A percentile compares a stretch with the other conserved stretches of the same genome.
phyloP scores from a whole-genome alignment of 1,284 basidiomycete species.

The Rhodotorula sp. region DNA sequence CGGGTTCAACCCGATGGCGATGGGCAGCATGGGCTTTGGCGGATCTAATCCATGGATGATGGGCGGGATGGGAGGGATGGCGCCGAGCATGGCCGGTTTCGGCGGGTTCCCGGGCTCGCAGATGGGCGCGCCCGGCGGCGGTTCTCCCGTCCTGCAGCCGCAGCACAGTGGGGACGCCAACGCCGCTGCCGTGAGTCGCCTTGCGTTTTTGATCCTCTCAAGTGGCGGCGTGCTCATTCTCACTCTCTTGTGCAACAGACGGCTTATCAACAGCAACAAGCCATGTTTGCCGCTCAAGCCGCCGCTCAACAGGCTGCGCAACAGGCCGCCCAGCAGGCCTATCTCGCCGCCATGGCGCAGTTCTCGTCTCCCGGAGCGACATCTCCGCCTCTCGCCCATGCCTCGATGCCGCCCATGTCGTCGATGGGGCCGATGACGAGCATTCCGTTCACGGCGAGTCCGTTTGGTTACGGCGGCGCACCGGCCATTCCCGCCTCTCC shows the following conservation, averaged over 20 bases:
- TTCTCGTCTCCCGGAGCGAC: conserved; percentile 22
- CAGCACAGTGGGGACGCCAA: conserved; percentile 47
- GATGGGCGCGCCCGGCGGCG: conserved; percentile 56
- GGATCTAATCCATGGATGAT: conserved; percentile 51
- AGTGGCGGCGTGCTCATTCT: conserved; percentile 51
- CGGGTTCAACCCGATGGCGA: conserved; percentile 43
- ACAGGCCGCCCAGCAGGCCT: conserved; percentile 39
- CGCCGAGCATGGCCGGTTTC: conserved; percentile 32
- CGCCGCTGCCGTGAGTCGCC: conserved; percentile 44
- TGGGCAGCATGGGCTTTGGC: conserved; percentile 38
- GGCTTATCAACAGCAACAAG: conserved; percentile 59
- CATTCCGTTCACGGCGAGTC: conserved; percentile 13
- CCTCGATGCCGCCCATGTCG: conserved; percentile 13
- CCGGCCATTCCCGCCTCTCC: conserved; percentile 18
- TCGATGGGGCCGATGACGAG: conserved; percentile 15
- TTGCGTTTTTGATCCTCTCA: conserved; percentile 28
- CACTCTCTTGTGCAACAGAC: conserved; percentile 45
- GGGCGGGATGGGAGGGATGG: conserved; percentile 20
- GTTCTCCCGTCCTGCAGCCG: conserved; percentile 56
- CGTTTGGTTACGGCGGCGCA: conserved; percentile 5
- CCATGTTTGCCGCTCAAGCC: conserved; percentile 63
- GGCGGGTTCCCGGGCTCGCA: conserved; percentile 48
- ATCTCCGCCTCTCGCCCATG: conserved; percentile 21
- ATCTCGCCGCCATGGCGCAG: conserved; percentile 40
- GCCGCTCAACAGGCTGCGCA: conserved; percentile 52